phyloP scores from a whole-genome alignment of 768 basidiomycete genomes.

The Amanita thiersii region DNA sequence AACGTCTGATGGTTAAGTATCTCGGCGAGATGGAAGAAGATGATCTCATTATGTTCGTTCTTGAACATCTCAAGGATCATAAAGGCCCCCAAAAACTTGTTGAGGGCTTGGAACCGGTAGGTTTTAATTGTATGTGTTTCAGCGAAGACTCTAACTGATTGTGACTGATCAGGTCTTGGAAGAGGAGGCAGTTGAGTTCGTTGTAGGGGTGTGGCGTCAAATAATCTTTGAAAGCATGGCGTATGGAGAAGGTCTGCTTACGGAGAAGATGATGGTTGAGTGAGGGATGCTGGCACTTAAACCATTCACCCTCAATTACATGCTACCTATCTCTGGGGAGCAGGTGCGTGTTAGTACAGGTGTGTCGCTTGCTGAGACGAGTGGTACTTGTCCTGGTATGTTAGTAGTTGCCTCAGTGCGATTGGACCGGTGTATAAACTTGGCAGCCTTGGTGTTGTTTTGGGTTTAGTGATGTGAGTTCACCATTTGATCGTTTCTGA shows the following conservation, averaged over 20 bases:
- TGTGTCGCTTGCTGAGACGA: slow-evolving; percentile 35
- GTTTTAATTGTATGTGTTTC: slow-evolving; percentile 23
- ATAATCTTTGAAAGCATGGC: slow-evolving; percentile 95
- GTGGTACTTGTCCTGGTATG: slow-evolving; percentile 25
- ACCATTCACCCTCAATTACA: slow-evolving; percentile 12
- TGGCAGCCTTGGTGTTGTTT: neutral
- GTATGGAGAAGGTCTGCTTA: slow-evolving; percentile 81
- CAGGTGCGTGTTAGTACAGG: slow-evolving; percentile 59
- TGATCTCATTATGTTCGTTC: slow-evolving; percentile 87
- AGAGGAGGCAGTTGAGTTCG: slow-evolving; percentile 80
- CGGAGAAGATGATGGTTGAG: slow-evolving; percentile 79
- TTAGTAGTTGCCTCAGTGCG: slow-evolving; percentile 17
- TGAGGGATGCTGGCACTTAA: slow-evolving; percentile 19
- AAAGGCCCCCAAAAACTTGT: slow-evolving; percentile 79
- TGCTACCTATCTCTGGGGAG: slow-evolving; percentile 28
- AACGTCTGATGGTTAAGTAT: slow-evolving; percentile 76
- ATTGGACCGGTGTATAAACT: slow-evolving; percentile 8
- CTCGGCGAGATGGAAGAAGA: slow-evolving; percentile 92
- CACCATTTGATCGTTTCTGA: slow-evolving; percentile 39
- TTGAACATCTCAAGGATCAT: slow-evolving; percentile 89
- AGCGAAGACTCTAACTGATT: neutral
- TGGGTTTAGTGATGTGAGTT: slow-evolving; percentile 41
- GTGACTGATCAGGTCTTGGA: slow-evolving; percentile 70
- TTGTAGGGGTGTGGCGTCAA: slow-evolving; percentile 81
- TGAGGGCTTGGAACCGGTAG: slow-evolving; percentile 85